Evolutionary conservation across 306 rosid genomes (phyloP).

Genomic region (Acacia confusa): DNA sequence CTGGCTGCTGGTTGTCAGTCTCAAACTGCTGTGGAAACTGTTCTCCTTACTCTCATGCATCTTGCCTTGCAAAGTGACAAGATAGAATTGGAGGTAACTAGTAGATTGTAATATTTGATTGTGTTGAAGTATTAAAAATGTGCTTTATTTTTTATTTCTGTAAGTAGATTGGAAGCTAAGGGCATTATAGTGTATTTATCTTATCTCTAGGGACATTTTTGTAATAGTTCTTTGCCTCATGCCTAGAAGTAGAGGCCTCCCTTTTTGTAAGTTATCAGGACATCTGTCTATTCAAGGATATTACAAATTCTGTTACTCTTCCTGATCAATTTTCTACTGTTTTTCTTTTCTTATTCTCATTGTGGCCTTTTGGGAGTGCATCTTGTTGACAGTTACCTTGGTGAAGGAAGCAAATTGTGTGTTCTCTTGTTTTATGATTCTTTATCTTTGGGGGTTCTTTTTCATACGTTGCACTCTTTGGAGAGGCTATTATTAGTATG

Average conservation of each 20-base stretch:
- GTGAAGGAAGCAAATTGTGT: constrained; percentile 13
- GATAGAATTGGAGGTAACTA: constrained; percentile 72
- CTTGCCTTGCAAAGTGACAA: constrained; percentile 83
- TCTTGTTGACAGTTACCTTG: constrained; percentile 17
- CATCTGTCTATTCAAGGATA: not conserved
- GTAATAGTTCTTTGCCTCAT: not conserved
- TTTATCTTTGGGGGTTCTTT: constrained; percentile 1
- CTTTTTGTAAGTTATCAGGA: not conserved
- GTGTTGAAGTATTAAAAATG: not conserved
- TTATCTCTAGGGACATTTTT: not conserved
- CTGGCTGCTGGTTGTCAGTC: constrained; percentile 77
- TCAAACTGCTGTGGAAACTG: constrained; percentile 70
- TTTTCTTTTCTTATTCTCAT: not conserved
- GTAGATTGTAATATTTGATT: not conserved
- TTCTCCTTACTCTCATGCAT: constrained; percentile 80
- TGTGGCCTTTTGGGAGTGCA: not conserved
- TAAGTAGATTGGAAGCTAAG: not conserved
- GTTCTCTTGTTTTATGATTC: not conserved
- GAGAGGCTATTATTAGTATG: not conserved
- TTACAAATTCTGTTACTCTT: not conserved
- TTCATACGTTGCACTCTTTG: not conserved
- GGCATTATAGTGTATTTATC: not conserved
- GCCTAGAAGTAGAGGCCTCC: not conserved
- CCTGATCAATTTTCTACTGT: not conserved
- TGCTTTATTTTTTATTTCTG: not conserved